Evolutionary conservation across 768 basidiomycete genomes (phyloP), one percentile per base, ranked within the genome.

Genomic region (Erythrobasidium yunnanense): DNA sequence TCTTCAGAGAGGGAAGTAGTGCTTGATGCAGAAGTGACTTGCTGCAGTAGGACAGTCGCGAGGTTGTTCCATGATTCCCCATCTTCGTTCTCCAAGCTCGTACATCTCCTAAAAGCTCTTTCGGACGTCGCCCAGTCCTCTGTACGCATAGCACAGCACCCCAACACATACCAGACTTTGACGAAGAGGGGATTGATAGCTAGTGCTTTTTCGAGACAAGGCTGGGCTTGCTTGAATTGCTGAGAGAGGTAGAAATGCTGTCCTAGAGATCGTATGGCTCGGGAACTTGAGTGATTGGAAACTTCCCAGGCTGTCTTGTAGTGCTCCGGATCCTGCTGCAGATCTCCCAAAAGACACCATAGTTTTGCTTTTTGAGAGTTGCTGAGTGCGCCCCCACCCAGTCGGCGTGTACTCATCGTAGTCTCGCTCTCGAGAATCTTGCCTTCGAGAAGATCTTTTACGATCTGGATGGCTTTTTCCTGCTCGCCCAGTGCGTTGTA

Each of bases 101-200:
- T 91, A 71, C 90, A 90, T 15, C 92, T 81, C 54, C 79, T 79
- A 75, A 97, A 97, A 0, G 88, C 87, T 49, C 85, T 84, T 62
- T 84, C 83, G 1, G 88, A 93, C 13, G 83, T 85, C 17, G 81
- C 81, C 92, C 91, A 97, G 53, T 84, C 78, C 77, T 95, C 88
- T 66, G 79, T 72, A n/a, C 87, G 81, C 76, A 92, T 83, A 69
- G 81, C 85, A 2, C 90, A 85, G 70, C 93, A 96, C 0, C 95
- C 95, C n/a, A 99, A 82, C 35, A 92, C 83, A 77, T 96, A 99
- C 95, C 95, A 97, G 22, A 88, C 85, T 4, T 88, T 83, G n/a
- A 82, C 79, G 62, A 86, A 79, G 52, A 96, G 78, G 2, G 95
- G 93, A 73, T 96, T 91, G 72, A 99, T 96, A 30, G 79, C 80